Conservation (phyloP, 352 stramenopile species). For the Phytophthora capsici region DNA sequence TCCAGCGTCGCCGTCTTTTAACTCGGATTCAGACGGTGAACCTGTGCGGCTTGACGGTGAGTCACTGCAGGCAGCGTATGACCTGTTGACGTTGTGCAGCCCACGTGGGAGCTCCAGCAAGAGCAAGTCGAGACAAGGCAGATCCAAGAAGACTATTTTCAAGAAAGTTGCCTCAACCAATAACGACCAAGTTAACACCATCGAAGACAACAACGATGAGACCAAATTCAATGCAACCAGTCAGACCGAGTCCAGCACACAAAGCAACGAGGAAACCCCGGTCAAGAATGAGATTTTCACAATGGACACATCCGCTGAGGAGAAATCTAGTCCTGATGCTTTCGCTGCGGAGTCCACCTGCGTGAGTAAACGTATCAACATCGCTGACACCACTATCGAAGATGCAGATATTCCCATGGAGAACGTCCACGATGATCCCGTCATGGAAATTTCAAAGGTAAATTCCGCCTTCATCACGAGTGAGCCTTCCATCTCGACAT, state of each 20-base stretch:
- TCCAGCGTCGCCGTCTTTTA: constrained; percentile 19
- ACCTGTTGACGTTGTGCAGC: constrained; percentile 66
- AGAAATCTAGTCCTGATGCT: constrained; percentile 7
- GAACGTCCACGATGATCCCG: neutral
- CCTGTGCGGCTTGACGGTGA: constrained; percentile 62
- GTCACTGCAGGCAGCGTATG: constrained; percentile 73
- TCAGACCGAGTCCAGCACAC: neutral
- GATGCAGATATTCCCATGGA: neutral
- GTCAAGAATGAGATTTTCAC: constrained; percentile 6
- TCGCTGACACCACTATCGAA: neutral
- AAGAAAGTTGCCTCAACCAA: neutral
- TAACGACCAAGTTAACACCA: neutral
- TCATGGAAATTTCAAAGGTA: too few relatives aligned
- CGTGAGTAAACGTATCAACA: neutral
- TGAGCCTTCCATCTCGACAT: constrained; percentile 4
- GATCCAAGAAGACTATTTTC: neutral
- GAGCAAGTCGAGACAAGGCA: constrained; percentile 6
- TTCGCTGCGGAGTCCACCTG: neutral
- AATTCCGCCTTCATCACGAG: constrained; percentile 3
- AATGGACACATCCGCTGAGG: neutral
- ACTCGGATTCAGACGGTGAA: constrained; percentile 32
- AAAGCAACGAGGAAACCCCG: neutral
- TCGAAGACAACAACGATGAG: neutral
- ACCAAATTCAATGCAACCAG: neutral
- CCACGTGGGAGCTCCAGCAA: constrained; percentile 22